Evolutionary conservation across 2,329 filamentous ascomycete species (phyloP), one percentile per base, ranked within the genome.

Genomic region (Mollisiaceae sp.): DNA sequence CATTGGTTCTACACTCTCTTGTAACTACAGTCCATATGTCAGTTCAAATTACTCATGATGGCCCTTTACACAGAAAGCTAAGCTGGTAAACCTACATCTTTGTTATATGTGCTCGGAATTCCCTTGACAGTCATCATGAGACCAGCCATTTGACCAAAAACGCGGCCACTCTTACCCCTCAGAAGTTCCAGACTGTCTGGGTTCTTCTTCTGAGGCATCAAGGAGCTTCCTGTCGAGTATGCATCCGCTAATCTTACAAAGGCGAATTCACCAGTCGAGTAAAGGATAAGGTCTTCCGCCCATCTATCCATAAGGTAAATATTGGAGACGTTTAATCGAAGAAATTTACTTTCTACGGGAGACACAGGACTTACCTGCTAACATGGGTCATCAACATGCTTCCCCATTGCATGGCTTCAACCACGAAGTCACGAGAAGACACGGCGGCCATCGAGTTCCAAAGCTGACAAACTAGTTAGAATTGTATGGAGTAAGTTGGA

Each of bases 271-370:
- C 87, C 80, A 9, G 89, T 88, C 27, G 85, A 89, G 81, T 94
- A 94, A 75, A 96, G 86, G 79, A 97, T 96, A 66, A 97, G 81
- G 76, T 97, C 93, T 79, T 97, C 92, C 4, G 89, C 86, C 89
- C 91, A 94, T 24, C 67, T 62, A 8, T 43, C 45, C 8, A 43
- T 20, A 11, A 39, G 11, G 20, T 59, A 35, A 20, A 47, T 36
- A 12, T 55, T 57, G 5, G 27, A 47, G 24, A 39, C 43, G 20
- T 38, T 41, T 6, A 32, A 32, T 32, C 6, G 18, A 32, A 20
- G 20, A 39, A 55, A 32, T 5, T 27, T 2, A 24, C 20, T 35
- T 22, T 6, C 8, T 38, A 52, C 24, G 24, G 15, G n/a, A 57
- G 24, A 57, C 4, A 35, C 24, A 22, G 27, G 3, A 54, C 41